phyloP scores from a whole-genome alignment of 495 filamentous ascomycete genomes.

The Hyphodiscus hymeniophilus region DNA sequence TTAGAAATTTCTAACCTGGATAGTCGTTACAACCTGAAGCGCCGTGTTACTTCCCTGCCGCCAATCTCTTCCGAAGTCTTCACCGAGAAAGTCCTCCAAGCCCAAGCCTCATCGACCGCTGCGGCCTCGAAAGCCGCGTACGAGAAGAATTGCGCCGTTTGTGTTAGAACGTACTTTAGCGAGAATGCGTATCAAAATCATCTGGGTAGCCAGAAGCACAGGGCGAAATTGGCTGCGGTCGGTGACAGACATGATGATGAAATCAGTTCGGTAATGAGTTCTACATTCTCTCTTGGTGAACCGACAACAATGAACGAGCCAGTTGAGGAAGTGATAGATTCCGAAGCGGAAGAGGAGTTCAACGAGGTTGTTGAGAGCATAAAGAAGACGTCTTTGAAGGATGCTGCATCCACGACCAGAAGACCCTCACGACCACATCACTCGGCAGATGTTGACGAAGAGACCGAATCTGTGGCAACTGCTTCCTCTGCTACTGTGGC shows the following conservation, averaged over 20 bases:
- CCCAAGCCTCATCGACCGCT: slow-evolving; percentile 72
- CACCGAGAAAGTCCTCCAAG: slow-evolving; percentile 92
- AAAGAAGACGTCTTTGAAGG: slow-evolving; percentile 62
- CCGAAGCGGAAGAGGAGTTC: slow-evolving; percentile 59
- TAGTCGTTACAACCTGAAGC: slow-evolving; percentile 95
- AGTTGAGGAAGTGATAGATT: slow-evolving; percentile 39
- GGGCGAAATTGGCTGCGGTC: slow-evolving; percentile 46
- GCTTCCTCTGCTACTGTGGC: slow-evolving; percentile 18
- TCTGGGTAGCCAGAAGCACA: slow-evolving; percentile 84
- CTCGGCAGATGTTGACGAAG: slow-evolving; percentile 23
- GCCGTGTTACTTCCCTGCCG: slow-evolving; percentile 83
- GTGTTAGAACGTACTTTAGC: slow-evolving; percentile 89
- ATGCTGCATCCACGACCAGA: slow-evolving; percentile 30
- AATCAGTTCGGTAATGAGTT: slow-evolving; percentile 79
- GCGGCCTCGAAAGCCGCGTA: slow-evolving; percentile 85
- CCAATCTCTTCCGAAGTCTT: slow-evolving; percentile 90
- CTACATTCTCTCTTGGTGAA: slow-evolving; percentile 80
- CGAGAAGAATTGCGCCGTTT: slow-evolving; percentile 72
- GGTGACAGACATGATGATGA: slow-evolving; percentile 48
- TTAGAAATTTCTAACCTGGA: not conserved
- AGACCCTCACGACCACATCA: slow-evolving; percentile 21
- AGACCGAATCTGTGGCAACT: slow-evolving; percentile 11
- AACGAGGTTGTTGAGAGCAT: slow-evolving; percentile 69
- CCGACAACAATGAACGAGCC: slow-evolving; percentile 33
- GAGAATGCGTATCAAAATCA: slow-evolving; percentile 95